phyloP scores from a whole-genome alignment of 441 rosid genomes.

The Capsella rubella region DNA sequence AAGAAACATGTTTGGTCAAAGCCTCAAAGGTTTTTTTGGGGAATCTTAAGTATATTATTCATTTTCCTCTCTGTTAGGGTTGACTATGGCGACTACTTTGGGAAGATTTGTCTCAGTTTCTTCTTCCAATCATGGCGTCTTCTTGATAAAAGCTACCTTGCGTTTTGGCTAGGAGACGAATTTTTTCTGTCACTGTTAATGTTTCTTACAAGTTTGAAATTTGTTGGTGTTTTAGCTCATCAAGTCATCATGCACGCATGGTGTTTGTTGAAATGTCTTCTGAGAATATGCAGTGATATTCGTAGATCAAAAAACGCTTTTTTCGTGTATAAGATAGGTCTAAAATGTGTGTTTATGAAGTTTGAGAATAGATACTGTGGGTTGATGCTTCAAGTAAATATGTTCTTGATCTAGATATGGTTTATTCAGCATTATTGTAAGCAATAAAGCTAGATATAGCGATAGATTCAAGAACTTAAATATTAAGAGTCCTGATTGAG shows the following conservation, averaged over 20 bases:
- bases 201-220: no score
- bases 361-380: not conserved
- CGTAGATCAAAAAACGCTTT: no score
- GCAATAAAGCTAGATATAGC: no score
- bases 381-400: not conserved
- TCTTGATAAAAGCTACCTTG: not conserved
- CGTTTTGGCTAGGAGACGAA: not conserved
- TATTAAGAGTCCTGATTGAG: not conserved
- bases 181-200: not conserved
- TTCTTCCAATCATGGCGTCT: not conserved
- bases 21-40: not conserved
- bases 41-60: not conserved
- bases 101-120: not conserved
- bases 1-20: conserved; percentile 14
- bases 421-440: no score
- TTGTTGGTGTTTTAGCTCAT: no score
- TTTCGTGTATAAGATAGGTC: not conserved
- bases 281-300: no score
- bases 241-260: no score
- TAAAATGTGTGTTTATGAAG: not conserved
- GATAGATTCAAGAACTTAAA: no score
- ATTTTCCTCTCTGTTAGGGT: not conserved
- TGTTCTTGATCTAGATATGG: not conserved
- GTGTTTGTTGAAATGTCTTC: no score
- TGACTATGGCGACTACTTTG: not conserved